These are phyloP conservation scores for Colletotrichum sp. DNA, from an alignment of 2,329 filamentous ascomycete genomes.

Conservation along the genomic window DNA sequence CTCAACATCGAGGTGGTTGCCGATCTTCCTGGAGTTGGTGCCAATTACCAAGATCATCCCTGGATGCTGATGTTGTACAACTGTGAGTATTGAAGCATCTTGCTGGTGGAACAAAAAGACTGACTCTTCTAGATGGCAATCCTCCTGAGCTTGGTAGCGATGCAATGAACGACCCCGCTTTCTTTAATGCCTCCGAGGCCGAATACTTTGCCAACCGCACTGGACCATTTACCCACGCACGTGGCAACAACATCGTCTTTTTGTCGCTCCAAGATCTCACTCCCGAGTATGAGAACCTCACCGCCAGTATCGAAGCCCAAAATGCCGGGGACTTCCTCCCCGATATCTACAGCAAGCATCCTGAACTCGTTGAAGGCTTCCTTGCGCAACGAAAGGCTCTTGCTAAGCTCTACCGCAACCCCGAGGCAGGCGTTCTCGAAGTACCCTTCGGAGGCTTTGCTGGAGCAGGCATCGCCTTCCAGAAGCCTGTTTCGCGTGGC, in stretches of 20 bases:
- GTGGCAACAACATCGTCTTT: slow-evolving; percentile 19
- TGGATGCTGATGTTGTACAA: slow-evolving; percentile 6
- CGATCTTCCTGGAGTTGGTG: slow-evolving; percentile 18
- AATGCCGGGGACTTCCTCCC: slow-evolving; percentile 38
- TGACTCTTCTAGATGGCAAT: not conserved
- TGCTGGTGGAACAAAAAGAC: not conserved
- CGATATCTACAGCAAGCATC: slow-evolving; percentile 24
- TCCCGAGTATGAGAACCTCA: slow-evolving; percentile 23
- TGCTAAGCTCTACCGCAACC: slow-evolving; percentile 29
- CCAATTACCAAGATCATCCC: slow-evolving; percentile 19
- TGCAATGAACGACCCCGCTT: slow-evolving; percentile 34
- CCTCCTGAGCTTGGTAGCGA: slow-evolving; percentile 22
- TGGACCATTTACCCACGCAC: slow-evolving; percentile 34
- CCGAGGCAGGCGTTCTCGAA: slow-evolving; percentile 27
- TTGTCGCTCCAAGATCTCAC: slow-evolving; percentile 30
- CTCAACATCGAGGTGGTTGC: slow-evolving; percentile 38
- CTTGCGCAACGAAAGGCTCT: slow-evolving; percentile 35
- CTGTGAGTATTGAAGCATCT: not conserved
- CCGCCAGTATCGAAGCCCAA: slow-evolving; percentile 33
- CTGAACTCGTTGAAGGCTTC: slow-evolving; percentile 42
- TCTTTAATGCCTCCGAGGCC: slow-evolving; percentile 32
- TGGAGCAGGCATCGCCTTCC: slow-evolving; percentile 32
- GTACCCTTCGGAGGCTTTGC: slow-evolving; percentile 36
- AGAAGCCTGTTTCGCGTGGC: slow-evolving; percentile 44
- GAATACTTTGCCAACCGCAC: slow-evolving; percentile 33